phyloP scores from a whole-genome alignment of 1,139 yeast genomes.

The Hemisphaericaspora subhashii region DNA sequence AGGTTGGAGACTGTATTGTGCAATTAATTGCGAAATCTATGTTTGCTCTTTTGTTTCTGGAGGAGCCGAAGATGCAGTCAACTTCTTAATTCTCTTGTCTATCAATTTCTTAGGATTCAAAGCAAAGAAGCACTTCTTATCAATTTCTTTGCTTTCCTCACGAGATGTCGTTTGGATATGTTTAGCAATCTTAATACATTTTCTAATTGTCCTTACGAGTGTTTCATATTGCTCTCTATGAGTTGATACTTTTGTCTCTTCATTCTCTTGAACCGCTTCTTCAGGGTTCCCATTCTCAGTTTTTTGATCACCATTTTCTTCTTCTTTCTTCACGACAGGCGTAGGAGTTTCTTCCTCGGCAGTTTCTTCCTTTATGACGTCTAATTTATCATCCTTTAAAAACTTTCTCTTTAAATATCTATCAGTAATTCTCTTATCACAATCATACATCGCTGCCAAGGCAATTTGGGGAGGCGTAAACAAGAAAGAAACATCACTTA shows the following conservation, averaged over 20 bases:
- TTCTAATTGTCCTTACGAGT: constrained; percentile 43
- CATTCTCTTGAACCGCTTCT: constrained; percentile 5
- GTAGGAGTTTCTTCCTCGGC: constrained; percentile 5
- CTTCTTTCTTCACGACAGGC: constrained; percentile 8
- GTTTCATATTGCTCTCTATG: constrained; percentile 37
- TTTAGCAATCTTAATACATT: constrained; percentile 51
- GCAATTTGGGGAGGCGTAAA: constrained; percentile 96
- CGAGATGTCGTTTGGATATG: constrained; percentile 46
- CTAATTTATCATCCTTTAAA: constrained; percentile 21
- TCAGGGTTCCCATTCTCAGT: constrained; percentile 6
- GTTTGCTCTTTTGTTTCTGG: background rate
- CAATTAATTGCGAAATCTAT: no score
- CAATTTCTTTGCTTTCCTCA: constrained; percentile 63
- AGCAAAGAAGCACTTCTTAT: constrained; percentile 62
- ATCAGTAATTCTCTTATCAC: constrained; percentile 62
- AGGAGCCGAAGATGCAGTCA: constrained; percentile 9
- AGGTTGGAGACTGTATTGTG: no score
- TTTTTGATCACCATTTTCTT: constrained; percentile 10
- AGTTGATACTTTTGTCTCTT: constrained; percentile 2
- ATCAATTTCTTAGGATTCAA: constrained; percentile 56
- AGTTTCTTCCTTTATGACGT: constrained; percentile 17
- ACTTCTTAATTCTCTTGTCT: constrained; percentile 37
- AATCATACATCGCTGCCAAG: constrained; percentile 72
- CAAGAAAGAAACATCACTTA: constrained; percentile 73
- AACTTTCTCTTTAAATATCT: constrained; percentile 65